Evolutionary conservation across 331 rosid genomes (phyloP).

Genomic region (Saraca asoca): DNA sequence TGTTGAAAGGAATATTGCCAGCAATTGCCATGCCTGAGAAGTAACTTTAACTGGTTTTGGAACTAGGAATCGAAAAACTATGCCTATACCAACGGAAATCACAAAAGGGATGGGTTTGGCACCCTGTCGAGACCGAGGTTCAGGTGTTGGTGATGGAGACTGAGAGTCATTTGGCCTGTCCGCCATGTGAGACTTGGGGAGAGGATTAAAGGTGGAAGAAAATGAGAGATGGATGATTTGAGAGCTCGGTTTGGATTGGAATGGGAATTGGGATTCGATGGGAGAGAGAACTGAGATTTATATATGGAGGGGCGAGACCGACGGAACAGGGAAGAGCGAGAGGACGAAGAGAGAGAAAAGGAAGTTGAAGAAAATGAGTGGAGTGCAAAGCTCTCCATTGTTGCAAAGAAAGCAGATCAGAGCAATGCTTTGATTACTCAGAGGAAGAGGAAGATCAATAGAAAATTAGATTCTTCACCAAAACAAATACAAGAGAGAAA

Average conservation of each 20-base stretch:
- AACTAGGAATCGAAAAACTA: constrained; percentile 63
- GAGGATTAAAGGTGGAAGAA: constrained; percentile 31
- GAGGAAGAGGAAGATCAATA: background rate
- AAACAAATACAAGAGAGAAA: too few species aligned
- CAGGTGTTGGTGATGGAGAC: background rate
- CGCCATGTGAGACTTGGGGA: constrained; percentile 36
- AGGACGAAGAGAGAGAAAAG: constrained; percentile 22
- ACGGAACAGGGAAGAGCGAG: constrained; percentile 34
- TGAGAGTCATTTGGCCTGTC: constrained; percentile 32
- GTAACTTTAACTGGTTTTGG: constrained; percentile 79
- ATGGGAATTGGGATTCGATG: background rate
- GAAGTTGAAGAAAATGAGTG: constrained; percentile 61
- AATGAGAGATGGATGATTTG: constrained; percentile 41
- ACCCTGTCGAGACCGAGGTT: constrained; percentile 41
- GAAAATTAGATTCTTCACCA: background rate
- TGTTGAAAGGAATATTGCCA: constrained; percentile 81
- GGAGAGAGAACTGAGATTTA: constrained; percentile 42
- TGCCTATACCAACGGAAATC: constrained; percentile 61
- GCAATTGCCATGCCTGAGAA: constrained; percentile 85
- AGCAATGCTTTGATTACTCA: constrained; percentile 9
- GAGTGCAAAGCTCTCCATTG: constrained; percentile 77
- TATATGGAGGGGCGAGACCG: constrained; percentile 35
- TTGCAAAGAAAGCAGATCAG: background rate
- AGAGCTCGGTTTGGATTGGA: constrained; percentile 33
- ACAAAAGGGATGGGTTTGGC: constrained; percentile 67